phyloP scores from a whole-genome alignment of 192 early-diverging fungal species.

The Backusella luteola region DNA sequence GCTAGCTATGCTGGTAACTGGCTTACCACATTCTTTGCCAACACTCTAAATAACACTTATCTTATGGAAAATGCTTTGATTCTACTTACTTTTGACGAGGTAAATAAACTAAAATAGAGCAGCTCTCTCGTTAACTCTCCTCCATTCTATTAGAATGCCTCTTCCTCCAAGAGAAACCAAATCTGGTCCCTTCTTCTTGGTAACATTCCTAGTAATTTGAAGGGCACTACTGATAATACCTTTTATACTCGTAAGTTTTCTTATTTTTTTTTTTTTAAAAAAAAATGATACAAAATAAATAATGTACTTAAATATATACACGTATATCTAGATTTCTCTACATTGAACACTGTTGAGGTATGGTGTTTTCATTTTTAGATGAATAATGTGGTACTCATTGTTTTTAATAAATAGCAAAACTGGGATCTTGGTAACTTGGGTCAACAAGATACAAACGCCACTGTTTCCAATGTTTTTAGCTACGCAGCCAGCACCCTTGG shows the following conservation, averaged over 20 bases:
- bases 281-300: no score
- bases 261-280: no score
- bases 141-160: neutral
- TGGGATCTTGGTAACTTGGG: conserved; percentile 63
- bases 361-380: neutral
- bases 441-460: conserved; percentile 48
- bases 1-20: conserved; percentile 46
- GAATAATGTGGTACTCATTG: neutral
- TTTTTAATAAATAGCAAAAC: conserved; percentile 39
- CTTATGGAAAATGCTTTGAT: conserved; percentile 45
- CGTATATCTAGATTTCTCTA: conserved; percentile 46
- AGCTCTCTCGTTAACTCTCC: neutral
- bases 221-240: conserved; percentile 51
- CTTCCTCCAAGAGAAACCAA: conserved; percentile 34
- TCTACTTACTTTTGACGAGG: conserved; percentile 41
- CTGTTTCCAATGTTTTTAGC: conserved; percentile 44
- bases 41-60: conserved; percentile 42
- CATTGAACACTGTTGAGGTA: conserved; percentile 60
- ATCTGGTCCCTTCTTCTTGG: conserved; percentile 46
- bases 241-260: conserved; percentile 44
- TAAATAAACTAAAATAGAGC: neutral
- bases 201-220: conserved; percentile 26
- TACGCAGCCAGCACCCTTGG: conserved; percentile 35
- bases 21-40: conserved; percentile 54
- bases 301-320: neutral